phyloP scores from a whole-genome alignment of 805 yeast genomes.

The Debaryomyces maramus region DNA sequence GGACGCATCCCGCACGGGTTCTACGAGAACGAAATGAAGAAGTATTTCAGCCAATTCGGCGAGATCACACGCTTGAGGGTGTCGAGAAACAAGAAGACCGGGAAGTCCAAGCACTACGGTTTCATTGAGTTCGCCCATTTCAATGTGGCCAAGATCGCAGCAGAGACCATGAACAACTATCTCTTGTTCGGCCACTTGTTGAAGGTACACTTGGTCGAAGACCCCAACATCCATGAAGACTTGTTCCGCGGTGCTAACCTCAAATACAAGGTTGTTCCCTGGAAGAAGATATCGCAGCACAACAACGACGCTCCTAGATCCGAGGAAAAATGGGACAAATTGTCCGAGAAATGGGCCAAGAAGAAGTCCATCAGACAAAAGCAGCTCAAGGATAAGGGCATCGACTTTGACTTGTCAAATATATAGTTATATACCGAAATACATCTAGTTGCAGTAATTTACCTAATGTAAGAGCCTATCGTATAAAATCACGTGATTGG shows the following conservation, averaged over 20 bases:
- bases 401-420: conserved; percentile 44
- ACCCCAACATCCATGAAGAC: conserved; percentile 54
- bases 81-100: conserved; percentile 87
- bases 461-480: too few species aligned
- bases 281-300: conserved; percentile 53
- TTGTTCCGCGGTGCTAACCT: conserved; percentile 57
- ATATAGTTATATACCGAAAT: conserved; percentile 11
- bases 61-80: conserved; percentile 73
- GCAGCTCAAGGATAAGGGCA: conserved; percentile 56
- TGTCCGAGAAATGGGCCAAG: conserved; percentile 47
- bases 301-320: conserved; percentile 59
- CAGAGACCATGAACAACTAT: conserved; percentile 95
- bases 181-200: conserved; percentile 83
- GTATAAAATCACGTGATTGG: background rate
- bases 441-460: background rate
- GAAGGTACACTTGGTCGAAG: conserved; percentile 57
- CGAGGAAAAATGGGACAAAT: conserved; percentile 54
- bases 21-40: conserved; percentile 74
- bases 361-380: conserved; percentile 46
- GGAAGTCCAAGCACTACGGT: conserved; percentile 88
- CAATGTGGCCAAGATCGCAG: conserved; percentile 84
- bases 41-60: conserved; percentile 91
- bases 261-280: conserved; percentile 58
- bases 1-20: conserved; percentile 94
- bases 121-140: conserved; percentile 76